Evolutionary conservation across 2,329 filamentous ascomycete genomes (phyloP).

Genomic region (Paraphaeosphaeria minitans): DNA sequence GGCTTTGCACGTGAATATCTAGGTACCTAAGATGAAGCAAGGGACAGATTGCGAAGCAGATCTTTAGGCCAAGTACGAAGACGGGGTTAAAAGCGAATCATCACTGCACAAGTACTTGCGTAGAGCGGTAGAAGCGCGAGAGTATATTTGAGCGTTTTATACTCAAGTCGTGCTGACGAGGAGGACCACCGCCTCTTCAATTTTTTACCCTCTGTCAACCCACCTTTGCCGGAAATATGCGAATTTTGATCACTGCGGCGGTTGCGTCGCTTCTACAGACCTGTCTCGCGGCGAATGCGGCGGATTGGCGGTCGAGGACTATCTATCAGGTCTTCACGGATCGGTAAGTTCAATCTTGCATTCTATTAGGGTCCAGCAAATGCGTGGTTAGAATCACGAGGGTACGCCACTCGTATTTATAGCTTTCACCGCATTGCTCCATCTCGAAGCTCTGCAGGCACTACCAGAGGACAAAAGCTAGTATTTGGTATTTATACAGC

Average conservation of each 20-base stretch:
- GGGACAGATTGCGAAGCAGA: not conserved
- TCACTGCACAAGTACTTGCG: not conserved
- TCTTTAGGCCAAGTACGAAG: too few relatives aligned
- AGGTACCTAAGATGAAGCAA: not conserved
- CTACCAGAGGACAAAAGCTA: too few relatives aligned
- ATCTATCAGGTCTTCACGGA: conserved; percentile 11
- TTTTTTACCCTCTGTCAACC: not conserved
- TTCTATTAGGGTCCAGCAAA: not conserved
- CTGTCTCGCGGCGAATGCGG: not conserved
- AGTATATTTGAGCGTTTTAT: too few relatives aligned
- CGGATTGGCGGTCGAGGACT: conserved; percentile 6
- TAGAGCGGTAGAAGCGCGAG: not conserved
- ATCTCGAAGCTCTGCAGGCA: not conserved
- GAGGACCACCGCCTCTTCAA: not conserved
- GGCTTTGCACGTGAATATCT: not conserved
- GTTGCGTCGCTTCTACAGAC: conserved; percentile 3
- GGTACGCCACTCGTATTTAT: not conserved
- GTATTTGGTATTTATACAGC: too few relatives aligned
- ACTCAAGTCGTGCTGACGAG: not conserved
- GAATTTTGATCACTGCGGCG: not conserved
- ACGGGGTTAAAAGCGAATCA: too few relatives aligned
- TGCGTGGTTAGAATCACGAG: not conserved
- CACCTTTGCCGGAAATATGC: not conserved
- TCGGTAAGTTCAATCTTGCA: conserved; percentile 3
- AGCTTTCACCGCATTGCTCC: not conserved